These are phyloP conservation scores for Moricandia moricandioides DNA, from an alignment of 345 rosid genomes.

Conservation along the genomic window DNA sequence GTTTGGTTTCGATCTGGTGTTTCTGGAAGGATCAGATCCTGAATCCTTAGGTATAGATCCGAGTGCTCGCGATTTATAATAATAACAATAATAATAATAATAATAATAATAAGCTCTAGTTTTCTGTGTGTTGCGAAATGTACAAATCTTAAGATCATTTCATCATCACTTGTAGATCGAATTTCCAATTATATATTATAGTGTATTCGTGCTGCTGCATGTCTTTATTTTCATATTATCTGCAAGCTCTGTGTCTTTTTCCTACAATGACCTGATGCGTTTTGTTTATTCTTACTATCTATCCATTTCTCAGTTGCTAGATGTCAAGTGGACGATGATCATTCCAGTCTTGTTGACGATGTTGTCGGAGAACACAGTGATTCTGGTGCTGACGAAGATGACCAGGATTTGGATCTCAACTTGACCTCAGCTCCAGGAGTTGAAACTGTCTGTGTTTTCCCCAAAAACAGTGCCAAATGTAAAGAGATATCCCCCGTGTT, in stretches of 20 bases:
- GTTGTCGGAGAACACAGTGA: conserved; percentile 40
- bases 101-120: neutral
- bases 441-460: conserved; percentile 70
- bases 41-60: neutral
- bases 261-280: conserved; percentile 3
- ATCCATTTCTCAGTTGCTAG: conserved; percentile 53
- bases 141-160: too few relatives aligned
- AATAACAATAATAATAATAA: neutral
- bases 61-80: neutral
- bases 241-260: too few relatives aligned
- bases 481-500: neutral
- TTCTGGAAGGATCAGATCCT: neutral
- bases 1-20: conserved; percentile 9
- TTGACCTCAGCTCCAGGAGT: conserved; percentile 72
- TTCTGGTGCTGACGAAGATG: conserved; percentile 55
- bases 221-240: neutral
- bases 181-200: neutral
- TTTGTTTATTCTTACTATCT: neutral
- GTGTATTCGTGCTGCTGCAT: neutral
- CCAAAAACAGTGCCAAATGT: conserved; percentile 77
- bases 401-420: conserved; percentile 53
- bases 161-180: neutral
- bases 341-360: conserved; percentile 44
- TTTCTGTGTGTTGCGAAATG: neutral
- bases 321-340: conserved; percentile 60